Evolutionary conservation across 1,284 basidiomycete genomes (phyloP).

Genomic region (Rhizopogon hawkerae): DNA sequence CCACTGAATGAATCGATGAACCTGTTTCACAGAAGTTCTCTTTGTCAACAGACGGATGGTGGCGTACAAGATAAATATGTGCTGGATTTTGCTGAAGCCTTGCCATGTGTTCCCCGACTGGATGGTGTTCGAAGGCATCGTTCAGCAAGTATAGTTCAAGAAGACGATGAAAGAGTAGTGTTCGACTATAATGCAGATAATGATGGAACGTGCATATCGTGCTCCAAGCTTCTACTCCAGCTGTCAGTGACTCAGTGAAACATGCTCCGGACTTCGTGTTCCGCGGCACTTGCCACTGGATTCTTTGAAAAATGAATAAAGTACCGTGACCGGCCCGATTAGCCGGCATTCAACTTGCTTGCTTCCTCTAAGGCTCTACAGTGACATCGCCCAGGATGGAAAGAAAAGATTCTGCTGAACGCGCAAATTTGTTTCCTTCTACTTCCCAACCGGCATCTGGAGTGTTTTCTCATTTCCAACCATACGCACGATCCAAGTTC

Average conservation of each 20-base stretch:
- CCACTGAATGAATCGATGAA: slow-evolving; percentile 14
- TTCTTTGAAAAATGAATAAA: too few relatives aligned
- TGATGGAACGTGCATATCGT: not conserved
- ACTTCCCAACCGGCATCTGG: slow-evolving; percentile 16
- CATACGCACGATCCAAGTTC: slow-evolving; percentile 27
- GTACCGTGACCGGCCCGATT: too few relatives aligned
- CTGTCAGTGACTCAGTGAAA: not conserved
- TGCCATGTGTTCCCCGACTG: slow-evolving; percentile 16
- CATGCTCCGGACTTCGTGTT: not conserved
- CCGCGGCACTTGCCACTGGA: too few relatives aligned
- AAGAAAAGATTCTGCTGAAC: not conserved
- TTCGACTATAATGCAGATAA: too few relatives aligned
- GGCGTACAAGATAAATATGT: slow-evolving; percentile 24
- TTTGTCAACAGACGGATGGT: not conserved
- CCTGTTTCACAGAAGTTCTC: not conserved
- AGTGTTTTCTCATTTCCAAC: slow-evolving; percentile 20
- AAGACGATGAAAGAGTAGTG: not conserved
- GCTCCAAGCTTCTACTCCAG: not conserved
- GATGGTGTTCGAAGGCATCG: slow-evolving; percentile 5
- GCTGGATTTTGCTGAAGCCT: slow-evolving; percentile 18
- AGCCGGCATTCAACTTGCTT: too few relatives aligned
- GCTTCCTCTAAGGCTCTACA: too few relatives aligned
- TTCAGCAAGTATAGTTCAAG: not conserved
- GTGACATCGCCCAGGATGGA: not conserved
- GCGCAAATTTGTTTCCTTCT: not conserved